A percentile compares a stretch with the other conserved stretches of the same genome.
Conservation (phyloP, 305 asterid genomes). For the Fraxinus albicans region DNA sequence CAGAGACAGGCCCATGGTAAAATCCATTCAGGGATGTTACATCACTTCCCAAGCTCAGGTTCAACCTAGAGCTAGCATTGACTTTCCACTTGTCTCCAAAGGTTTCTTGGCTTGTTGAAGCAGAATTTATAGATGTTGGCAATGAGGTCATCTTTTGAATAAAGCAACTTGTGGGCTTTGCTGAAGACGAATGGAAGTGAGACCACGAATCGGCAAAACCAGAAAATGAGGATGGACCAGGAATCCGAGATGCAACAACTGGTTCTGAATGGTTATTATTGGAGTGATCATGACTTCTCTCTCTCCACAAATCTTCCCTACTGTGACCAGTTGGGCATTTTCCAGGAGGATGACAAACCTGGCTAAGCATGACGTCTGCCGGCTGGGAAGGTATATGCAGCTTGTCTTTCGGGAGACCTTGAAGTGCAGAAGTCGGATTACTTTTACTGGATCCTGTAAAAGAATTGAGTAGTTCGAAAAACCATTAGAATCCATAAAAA, state of each 20-base stretch:
- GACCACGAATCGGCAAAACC: conserved; percentile 45
- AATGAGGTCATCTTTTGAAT: conserved; percentile 46
- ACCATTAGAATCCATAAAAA: not conserved
- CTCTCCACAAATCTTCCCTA: conserved; percentile 50
- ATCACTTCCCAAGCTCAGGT: conserved; percentile 35
- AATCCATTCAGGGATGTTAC: conserved; percentile 38
- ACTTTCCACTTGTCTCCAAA: conserved; percentile 50
- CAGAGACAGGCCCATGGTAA: conserved; percentile 61
- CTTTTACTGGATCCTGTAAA: conserved; percentile 49
- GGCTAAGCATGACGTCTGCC: conserved; percentile 38
- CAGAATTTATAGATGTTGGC: conserved; percentile 43
- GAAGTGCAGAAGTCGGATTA: conserved; percentile 34
- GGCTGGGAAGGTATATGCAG: conserved; percentile 38
- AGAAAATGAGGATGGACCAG: conserved; percentile 44
- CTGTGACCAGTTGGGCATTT: conserved; percentile 32
- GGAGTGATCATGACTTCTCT: conserved; percentile 33
- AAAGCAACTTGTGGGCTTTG: conserved; percentile 46
- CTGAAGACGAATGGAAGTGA: conserved; percentile 52
- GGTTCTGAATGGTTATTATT: conserved; percentile 42
- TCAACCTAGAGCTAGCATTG: conserved; percentile 34
- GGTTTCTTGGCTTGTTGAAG: conserved; percentile 34
- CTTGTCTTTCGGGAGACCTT: conserved; percentile 47
- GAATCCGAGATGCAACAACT: conserved; percentile 40
- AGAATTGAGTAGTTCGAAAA: conserved; percentile 20
- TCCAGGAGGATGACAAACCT: conserved; percentile 34